These are phyloP conservation scores for Escallonia rubra DNA, from an alignment of 129 eudicot species.

Conservation along the genomic window DNA sequence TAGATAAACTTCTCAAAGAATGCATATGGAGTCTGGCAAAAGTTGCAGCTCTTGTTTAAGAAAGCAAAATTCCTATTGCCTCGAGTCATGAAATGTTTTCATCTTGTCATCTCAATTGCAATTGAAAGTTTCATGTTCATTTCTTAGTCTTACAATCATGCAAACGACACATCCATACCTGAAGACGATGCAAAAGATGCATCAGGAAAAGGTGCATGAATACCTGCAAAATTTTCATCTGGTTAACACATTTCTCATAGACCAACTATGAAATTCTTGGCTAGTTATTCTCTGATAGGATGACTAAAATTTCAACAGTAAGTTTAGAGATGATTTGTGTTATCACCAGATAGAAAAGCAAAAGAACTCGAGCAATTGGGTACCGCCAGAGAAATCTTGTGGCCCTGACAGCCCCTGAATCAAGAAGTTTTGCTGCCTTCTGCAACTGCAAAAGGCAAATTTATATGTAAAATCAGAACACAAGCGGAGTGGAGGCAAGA, in stretches of 20 bases:
- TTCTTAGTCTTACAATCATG: background rate
- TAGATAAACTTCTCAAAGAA: too few species aligned
- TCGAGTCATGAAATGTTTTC: too few species aligned
- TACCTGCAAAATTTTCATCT: constrained; percentile 44
- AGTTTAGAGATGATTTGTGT: background rate
- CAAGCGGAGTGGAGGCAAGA: constrained; percentile 3
- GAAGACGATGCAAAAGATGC: constrained; percentile 97
- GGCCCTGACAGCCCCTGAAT: constrained; percentile 91
- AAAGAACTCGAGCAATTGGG: constrained; percentile 82
- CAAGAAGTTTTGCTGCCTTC: constrained; percentile 89
- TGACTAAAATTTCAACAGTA: background rate
- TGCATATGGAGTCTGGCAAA: too few species aligned
- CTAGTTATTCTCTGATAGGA: background rate
- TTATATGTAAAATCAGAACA: constrained; percentile 9
- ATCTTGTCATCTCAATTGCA: too few species aligned
- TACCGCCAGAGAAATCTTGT: constrained; percentile 96
- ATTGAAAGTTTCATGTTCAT: too few species aligned
- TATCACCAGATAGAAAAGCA: constrained; percentile 81
- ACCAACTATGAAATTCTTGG: background rate
- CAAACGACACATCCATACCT: constrained; percentile 47
- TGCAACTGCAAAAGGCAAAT: constrained; percentile 57
- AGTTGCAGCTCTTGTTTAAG: too few species aligned
- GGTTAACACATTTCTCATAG: constrained; percentile 8
- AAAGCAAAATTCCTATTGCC: too few species aligned
- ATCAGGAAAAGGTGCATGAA: constrained; percentile 98